Percentiles rank a stretch among this genome's conserved stretches.
Evolutionary conservation across 768 basidiomycete genomes (phyloP).

Genomic region (Leucocoprinus birnbaumii): DNA sequence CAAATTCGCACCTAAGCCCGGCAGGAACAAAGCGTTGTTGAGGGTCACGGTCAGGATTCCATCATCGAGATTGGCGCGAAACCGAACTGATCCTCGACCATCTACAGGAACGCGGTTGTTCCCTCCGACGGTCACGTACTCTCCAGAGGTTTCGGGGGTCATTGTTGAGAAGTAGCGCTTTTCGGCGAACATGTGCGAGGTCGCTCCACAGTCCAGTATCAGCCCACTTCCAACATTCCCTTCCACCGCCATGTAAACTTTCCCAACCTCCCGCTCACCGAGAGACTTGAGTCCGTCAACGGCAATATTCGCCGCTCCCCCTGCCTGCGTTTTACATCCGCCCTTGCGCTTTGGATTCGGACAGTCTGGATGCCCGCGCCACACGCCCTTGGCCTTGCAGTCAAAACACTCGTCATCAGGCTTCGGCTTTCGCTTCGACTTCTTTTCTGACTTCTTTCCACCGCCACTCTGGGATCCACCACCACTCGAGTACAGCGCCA

Average conservation of each 20-base stretch:
- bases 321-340: constrained; percentile 1
- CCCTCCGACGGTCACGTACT: constrained; percentile 18
- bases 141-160: not conserved
- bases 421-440: constrained; percentile 8
- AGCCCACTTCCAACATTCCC: not conserved
- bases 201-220: constrained; percentile 14
- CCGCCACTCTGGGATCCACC: not conserved
- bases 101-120: constrained; percentile 11
- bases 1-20: constrained; percentile 16
- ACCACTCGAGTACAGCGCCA: not conserved
- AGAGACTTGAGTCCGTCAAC: not conserved
- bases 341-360: constrained; percentile 15
- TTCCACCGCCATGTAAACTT: not conserved
- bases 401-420: constrained; percentile 16
- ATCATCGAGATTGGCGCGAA: constrained; percentile 8
- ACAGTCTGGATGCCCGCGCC: constrained; percentile 8
- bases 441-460: not conserved
- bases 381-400: constrained; percentile 18
- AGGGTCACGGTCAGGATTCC: constrained; percentile 11
- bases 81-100: constrained; percentile 12
- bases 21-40: constrained; percentile 15
- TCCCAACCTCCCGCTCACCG: constrained; percentile 10
- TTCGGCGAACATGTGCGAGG: constrained; percentile 17
- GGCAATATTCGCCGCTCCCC: constrained; percentile 12
- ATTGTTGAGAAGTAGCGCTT: constrained; percentile 11